phyloP scores from a whole-genome alignment of 768 basidiomycete genomes.

The Lactarius evosmus region DNA sequence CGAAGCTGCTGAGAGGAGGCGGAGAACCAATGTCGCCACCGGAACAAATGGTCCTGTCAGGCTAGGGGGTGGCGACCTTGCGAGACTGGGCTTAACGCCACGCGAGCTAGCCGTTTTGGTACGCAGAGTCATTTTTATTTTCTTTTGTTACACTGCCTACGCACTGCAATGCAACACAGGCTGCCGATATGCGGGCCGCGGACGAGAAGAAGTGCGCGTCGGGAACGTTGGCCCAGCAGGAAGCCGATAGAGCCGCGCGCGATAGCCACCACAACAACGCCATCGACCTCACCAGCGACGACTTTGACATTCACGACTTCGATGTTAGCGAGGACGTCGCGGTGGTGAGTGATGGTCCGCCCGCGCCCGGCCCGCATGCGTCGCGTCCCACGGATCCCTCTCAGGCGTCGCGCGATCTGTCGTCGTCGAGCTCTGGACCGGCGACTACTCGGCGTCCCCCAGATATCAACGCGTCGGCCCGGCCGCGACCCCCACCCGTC shows the following conservation, averaged over 20 bases:
- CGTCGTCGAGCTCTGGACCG: background rate
- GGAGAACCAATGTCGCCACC: conserved; percentile 43
- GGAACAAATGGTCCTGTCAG: conserved; percentile 48
- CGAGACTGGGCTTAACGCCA: conserved; percentile 47
- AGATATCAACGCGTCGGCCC: conserved; percentile 4
- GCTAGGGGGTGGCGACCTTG: conserved; percentile 52
- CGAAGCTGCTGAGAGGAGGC: conserved; percentile 76
- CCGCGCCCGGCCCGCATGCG: conserved; percentile 23
- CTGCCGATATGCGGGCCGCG: conserved; percentile 72
- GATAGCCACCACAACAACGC: conserved; percentile 60
- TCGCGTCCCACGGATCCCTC: conserved; percentile 30
- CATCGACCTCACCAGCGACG: conserved; percentile 56
- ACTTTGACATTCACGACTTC: conserved; percentile 18
- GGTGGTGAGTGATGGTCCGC: conserved; percentile 29
- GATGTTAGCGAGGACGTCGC: conserved; percentile 36
- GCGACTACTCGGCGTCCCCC: conserved; percentile 7
- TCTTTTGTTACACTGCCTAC: background rate
- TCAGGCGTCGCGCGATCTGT: conserved; percentile 14
- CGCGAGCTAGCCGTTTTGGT: conserved; percentile 74
- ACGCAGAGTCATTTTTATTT: conserved; percentile 32
- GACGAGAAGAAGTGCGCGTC: conserved; percentile 78
- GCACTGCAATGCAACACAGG: conserved; percentile 47
- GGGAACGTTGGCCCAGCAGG: conserved; percentile 51
- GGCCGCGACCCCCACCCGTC: conserved; percentile 22
- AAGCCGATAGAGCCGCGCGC: conserved; percentile 66